A percentile compares a stretch with the other conserved stretches of the same genome.
Conservation (phyloP, 176 grass and related monocot species). For the Themeda triandra region DNA sequence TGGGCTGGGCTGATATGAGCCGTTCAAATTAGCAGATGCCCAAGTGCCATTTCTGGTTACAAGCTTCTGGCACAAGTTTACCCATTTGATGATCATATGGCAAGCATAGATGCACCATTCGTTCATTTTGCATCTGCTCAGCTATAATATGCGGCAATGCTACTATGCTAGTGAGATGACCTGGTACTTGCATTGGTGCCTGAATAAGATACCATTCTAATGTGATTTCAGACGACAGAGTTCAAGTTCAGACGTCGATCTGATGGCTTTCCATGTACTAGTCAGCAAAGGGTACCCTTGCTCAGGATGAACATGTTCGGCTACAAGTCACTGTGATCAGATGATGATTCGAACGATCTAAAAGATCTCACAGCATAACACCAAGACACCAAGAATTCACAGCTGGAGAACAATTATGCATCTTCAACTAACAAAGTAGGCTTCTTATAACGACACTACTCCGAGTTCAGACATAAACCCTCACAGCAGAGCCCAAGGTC, state of each 20-base stretch:
- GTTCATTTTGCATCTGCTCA: neutral
- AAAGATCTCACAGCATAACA: neutral
- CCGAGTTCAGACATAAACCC: slow-evolving; percentile 27
- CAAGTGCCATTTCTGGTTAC: neutral
- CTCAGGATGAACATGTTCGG: neutral
- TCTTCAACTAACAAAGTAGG: slow-evolving; percentile 13
- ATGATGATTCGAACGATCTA: neutral
- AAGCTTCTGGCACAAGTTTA: neutral
- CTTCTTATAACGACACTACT: slow-evolving; percentile 26
- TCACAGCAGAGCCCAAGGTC: slow-evolving; percentile 22
- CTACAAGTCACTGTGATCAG: neutral
- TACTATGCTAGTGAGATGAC: neutral
- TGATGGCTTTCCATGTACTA: neutral
- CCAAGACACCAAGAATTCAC: neutral
- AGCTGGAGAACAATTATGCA: neutral
- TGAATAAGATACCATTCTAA: neutral
- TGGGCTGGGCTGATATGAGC: neutral
- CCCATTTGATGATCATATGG: neutral
- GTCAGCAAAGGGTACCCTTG: neutral
- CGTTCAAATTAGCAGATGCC: neutral
- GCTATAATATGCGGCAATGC: neutral
- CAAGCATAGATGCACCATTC: neutral
- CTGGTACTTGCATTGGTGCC: neutral
- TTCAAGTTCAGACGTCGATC: neutral
- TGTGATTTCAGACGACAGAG: neutral